Base-by-base conservation (phyloP, 2,329 filamentous ascomycete species). In the Alternaria solani region DNA sequence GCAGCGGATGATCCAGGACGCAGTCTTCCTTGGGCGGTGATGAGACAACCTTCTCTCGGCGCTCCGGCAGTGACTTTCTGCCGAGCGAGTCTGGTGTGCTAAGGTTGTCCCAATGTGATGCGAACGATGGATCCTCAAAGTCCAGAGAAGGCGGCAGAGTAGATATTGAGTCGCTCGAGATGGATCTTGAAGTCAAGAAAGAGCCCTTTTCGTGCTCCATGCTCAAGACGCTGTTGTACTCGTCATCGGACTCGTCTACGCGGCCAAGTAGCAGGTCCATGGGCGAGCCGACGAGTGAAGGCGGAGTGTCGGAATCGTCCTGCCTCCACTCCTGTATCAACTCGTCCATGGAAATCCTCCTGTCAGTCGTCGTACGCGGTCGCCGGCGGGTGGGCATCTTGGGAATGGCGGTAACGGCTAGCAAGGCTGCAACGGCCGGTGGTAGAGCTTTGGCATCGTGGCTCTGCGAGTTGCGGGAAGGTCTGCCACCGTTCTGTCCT, bases 361-460 rank as follows among this genome's bases (percentile, higher is more conserved):
- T 77, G 55, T 78, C 70, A 78, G 75, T 71, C 7, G 67, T 80
- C 68, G 73, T 82, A 73, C 64, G 78, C 72, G 72, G 80, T 76
- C 76, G 62, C 12, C 76, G 75, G 9, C 78, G 77, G 62, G 77
- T 75, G 4, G 76, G 78, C 59, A 83, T 84, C 20, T 82, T 81
- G 3, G 86, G 87, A 49, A 89, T 89, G 2, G 85, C 78, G 2
- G 87, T 89, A 46, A 87, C 82, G 56, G 87, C 84, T 34, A 89
- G 77, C 56, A 89, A 77, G 9, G 85, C 85, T 26, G 85, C 85
- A 51, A 88, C 82, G 23, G 85, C 82, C n/a, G 83, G 81, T 16
- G 85, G 84, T 5, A 87, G 71, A 9, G 81, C 81, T 67, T 77
- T 81, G 60, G 74, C 77, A 65, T 77, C 77, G 71, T 83, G 81